These are phyloP conservation scores for Leishmania martiniquensis DNA, from an alignment of 208 protist species.

Conservation along the genomic window DNA sequence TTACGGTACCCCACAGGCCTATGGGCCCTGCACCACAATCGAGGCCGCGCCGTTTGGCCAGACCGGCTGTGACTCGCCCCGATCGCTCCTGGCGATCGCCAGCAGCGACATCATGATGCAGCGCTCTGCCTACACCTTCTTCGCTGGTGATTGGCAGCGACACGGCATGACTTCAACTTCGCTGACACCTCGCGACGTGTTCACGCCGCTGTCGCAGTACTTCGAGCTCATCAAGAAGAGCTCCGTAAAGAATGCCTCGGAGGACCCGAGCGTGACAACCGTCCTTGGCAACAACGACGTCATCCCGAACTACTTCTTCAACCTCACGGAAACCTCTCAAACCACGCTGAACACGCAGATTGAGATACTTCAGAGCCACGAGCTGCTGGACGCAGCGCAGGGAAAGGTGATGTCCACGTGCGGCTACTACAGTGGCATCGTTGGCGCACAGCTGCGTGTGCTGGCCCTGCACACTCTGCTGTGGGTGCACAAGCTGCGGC, in stretches of 20 bases:
- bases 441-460: constrained; percentile 34
- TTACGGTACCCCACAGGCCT: constrained; percentile 52
- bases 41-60: constrained; percentile 32
- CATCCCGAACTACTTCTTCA: constrained; percentile 71
- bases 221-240: constrained; percentile 8
- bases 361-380: constrained; percentile 25
- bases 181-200: constrained; percentile 23
- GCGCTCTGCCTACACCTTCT: constrained; percentile 39
- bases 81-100: constrained; percentile 43
- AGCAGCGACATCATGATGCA: constrained; percentile 41
- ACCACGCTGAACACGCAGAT: constrained; percentile 31
- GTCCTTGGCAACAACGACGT: constrained; percentile 85
- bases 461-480: constrained; percentile 74
- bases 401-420: constrained; percentile 47
- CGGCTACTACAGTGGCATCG: constrained; percentile 56
- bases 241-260: background rate
- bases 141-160: constrained; percentile 73
- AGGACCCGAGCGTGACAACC: constrained; percentile 6
- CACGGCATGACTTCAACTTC: constrained; percentile 47
- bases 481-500: constrained; percentile 54
- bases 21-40: constrained; percentile 30
- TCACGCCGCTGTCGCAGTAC: constrained; percentile 20
- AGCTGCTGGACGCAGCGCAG: constrained; percentile 32
- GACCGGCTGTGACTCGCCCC: constrained; percentile 56
- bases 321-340: constrained; percentile 29